These are phyloP conservation scores for Candida parachauliodes DNA, from an alignment of 805 yeast species.

Conservation along the genomic window DNA sequence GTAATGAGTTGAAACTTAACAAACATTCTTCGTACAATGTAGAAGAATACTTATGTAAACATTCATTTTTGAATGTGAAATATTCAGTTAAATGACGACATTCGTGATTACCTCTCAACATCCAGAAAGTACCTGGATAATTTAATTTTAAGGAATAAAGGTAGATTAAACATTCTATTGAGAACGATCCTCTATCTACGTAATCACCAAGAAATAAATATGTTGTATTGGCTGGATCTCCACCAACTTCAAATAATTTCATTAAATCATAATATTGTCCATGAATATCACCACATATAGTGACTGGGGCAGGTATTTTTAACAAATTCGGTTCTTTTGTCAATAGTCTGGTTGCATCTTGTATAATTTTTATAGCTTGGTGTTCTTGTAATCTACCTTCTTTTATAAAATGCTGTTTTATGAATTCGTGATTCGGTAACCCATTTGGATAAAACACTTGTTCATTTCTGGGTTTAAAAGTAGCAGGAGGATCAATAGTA, in stretches of 20 bases:
- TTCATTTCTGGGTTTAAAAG: constrained; percentile 59
- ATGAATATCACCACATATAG: constrained; percentile 96
- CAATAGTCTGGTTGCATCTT: constrained; percentile 61
- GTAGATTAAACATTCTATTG: constrained; percentile 76
- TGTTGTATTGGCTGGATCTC: constrained; percentile 72
- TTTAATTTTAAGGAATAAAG: constrained; percentile 76
- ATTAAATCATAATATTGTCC: constrained; percentile 91
- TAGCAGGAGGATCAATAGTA: constrained; percentile 64
- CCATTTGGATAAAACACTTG: constrained; percentile 63
- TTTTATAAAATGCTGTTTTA: constrained; percentile 66
- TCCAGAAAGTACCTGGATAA: constrained; percentile 69
- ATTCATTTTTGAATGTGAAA: constrained; percentile 89
- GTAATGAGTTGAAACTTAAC: constrained; percentile 78
- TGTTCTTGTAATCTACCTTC: constrained; percentile 77
- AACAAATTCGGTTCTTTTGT: constrained; percentile 74
- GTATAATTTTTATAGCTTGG: constrained; percentile 68
- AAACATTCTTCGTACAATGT: constrained; percentile 70
- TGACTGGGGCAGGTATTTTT: constrained; percentile 85
- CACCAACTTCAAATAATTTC: constrained; percentile 91
- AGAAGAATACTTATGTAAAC: constrained; percentile 74
- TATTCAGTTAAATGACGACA: constrained; percentile 90
- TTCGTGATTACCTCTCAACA: constrained; percentile 93
- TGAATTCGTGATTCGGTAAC: constrained; percentile 66
- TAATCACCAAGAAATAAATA: constrained; percentile 90
- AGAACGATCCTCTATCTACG: constrained; percentile 90